Percentiles rank a stretch among this genome's conserved stretches.
Evolutionary conservation across 106 monocot species (phyloP).

Genomic region (Acanthochlamys bracteata): DNA sequence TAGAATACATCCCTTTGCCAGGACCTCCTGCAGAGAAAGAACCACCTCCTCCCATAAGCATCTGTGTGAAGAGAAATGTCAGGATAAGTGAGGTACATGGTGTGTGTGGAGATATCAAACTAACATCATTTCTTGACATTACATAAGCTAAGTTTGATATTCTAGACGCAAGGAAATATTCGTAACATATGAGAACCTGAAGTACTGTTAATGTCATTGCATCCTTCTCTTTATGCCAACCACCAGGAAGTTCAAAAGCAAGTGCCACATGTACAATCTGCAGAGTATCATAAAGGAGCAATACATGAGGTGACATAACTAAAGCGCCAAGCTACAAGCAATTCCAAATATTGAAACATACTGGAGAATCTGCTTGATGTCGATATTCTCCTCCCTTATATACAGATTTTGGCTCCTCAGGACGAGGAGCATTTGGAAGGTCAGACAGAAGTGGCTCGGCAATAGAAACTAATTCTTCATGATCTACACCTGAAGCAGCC

Average conservation of each 20-base stretch:
- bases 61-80: conserved; percentile 24
- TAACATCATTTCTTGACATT: too few species aligned
- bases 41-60: conserved; percentile 81
- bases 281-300: not conserved
- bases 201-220: conserved; percentile 63
- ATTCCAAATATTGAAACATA: conserved; percentile 9
- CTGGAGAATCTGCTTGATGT: conserved; percentile 59
- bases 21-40: conserved; percentile 77
- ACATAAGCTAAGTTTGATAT: not conserved
- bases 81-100: not conserved
- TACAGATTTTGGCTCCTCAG: conserved; percentile 54
- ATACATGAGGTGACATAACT: not conserved
- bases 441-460: conserved; percentile 63
- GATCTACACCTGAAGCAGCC: conserved; percentile 82
- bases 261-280: conserved; percentile 70
- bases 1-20: conserved; percentile 79
- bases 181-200: conserved; percentile 30
- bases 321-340: not conserved
- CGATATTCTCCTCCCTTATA: conserved; percentile 76
- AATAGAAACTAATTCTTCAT: conserved; percentile 62
- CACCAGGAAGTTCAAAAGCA: conserved; percentile 82
- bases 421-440: conserved; percentile 35
- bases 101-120: too few species aligned
- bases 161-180: not conserved
- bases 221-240: conserved; percentile 74